Evolutionary conservation across 2,329 filamentous ascomycete species (phyloP).

Genomic region (Paradendryphiella salina): DNA sequence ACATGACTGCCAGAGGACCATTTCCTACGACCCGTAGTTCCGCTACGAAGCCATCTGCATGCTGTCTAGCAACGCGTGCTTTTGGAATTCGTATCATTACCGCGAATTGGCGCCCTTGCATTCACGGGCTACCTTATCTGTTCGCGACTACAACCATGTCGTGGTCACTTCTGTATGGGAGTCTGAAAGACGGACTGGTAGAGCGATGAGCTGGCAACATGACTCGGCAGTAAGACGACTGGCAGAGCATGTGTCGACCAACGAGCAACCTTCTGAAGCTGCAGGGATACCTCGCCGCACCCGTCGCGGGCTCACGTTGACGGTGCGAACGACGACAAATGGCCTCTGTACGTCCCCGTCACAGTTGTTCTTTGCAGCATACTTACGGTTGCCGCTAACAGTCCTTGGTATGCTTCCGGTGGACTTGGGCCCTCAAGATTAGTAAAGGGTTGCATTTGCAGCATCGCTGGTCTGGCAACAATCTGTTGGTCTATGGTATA

Average conservation of each 20-base stretch:
- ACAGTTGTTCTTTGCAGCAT: constrained; percentile 26
- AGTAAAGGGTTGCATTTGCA: constrained; percentile 3
- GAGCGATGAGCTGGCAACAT: constrained; percentile 29
- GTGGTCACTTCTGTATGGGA: constrained; percentile 22
- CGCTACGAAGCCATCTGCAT: neutral
- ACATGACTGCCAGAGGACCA: constrained; percentile 8
- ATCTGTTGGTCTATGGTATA: neutral
- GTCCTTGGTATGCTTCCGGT: constrained; percentile 9
- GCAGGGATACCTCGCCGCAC: constrained; percentile 14
- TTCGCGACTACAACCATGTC: constrained; percentile 10
- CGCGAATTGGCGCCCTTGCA: neutral
- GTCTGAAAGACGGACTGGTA: constrained; percentile 6
- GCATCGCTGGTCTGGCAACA: neutral
- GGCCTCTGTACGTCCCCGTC: constrained; percentile 7
- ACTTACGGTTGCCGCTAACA: constrained; percentile 29
- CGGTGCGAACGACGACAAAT: constrained; percentile 18
- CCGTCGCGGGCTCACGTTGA: constrained; percentile 15
- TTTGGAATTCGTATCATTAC: neutral
- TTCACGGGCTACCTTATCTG: constrained; percentile 4
- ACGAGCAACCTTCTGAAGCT: constrained; percentile 10
- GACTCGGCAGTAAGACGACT: constrained; percentile 8
- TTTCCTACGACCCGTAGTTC: neutral
- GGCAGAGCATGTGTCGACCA: constrained; percentile 7
- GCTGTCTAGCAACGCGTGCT: neutral
- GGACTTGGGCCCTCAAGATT: constrained; percentile 3